Conservation (phyloP, 2,329 filamentous ascomycete genomes). For the Fonsecaea multimorphosa region DNA sequence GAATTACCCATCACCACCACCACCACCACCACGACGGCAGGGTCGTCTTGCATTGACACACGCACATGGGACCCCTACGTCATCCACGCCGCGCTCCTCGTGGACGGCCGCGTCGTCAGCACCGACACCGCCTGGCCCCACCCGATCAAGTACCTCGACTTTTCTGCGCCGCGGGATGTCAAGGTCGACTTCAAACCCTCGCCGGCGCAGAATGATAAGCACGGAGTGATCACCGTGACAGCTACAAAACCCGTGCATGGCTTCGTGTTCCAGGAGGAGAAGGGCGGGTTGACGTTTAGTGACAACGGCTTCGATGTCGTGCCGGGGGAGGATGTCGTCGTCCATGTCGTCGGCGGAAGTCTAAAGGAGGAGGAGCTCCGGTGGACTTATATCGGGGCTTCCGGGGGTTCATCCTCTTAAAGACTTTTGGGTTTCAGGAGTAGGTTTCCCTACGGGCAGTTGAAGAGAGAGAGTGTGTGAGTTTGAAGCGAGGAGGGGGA, state of each 20-base stretch:
- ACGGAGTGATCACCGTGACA: constrained; percentile 38
- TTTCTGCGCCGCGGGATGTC: constrained; percentile 55
- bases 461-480: too few relatives aligned
- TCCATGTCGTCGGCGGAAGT: constrained; percentile 25
- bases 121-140: constrained; percentile 65
- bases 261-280: constrained; percentile 59
- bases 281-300: constrained; percentile 46
- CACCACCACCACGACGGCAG: background rate
- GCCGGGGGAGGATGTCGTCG: constrained; percentile 60
- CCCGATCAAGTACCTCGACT: constrained; percentile 63
- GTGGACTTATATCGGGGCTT: constrained; percentile 25
- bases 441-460: too few relatives aligned
- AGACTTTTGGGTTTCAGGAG: too few relatives aligned
- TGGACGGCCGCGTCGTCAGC: constrained; percentile 56
- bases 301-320: constrained; percentile 64
- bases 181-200: constrained; percentile 38
- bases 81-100: constrained; percentile 57
- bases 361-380: background rate
- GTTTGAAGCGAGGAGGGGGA: too few relatives aligned
- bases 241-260: constrained; percentile 58
- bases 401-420: background rate
- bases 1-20: background rate
- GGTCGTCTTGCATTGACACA: background rate
- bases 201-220: constrained; percentile 38
- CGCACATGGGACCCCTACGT: constrained; percentile 59